Conservation (phyloP, 2,329 filamentous ascomycete species). For the Amauroascus verrucosus region DNA sequence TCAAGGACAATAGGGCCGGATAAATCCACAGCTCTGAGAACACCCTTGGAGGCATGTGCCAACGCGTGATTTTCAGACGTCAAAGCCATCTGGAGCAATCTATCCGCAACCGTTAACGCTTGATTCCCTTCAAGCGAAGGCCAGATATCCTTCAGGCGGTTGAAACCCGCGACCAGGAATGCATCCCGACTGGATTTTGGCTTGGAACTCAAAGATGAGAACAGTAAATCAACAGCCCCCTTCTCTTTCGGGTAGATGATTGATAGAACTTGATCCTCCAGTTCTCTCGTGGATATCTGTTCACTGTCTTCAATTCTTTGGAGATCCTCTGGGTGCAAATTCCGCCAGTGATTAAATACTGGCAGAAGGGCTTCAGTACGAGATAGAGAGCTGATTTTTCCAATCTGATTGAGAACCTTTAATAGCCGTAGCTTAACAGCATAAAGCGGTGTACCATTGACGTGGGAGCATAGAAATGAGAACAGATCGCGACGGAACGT, state of each 20-base stretch:
- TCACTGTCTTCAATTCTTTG: constrained; percentile 41
- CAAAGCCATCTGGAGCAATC: constrained; percentile 35
- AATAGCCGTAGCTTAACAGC: constrained; percentile 62
- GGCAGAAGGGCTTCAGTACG: constrained; percentile 70
- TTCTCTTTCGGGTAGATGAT: constrained; percentile 47
- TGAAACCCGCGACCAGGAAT: constrained; percentile 57
- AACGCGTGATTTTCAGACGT: constrained; percentile 22
- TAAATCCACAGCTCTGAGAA: constrained; percentile 62
- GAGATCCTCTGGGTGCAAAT: constrained; percentile 44
- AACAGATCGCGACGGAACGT: constrained; percentile 55
- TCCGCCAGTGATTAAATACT: constrained; percentile 58
- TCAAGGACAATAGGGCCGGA: constrained; percentile 60
- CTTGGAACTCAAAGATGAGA: constrained; percentile 41
- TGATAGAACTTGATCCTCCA: constrained; percentile 45
- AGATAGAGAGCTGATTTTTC: constrained; percentile 59
- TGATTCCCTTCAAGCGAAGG: constrained; percentile 33
- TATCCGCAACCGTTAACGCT: constrained; percentile 29
- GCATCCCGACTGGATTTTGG: constrained; percentile 38
- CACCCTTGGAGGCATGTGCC: constrained; percentile 44
- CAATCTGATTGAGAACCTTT: constrained; percentile 59
- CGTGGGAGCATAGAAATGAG: constrained; percentile 63
- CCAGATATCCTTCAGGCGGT: constrained; percentile 63
- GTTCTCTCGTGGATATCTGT: constrained; percentile 37
- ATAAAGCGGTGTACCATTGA: constrained; percentile 56
- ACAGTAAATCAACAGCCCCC: constrained; percentile 47